Conservation (phyloP, 345 rosid species). For the Syzygium aromaticum region DNA sequence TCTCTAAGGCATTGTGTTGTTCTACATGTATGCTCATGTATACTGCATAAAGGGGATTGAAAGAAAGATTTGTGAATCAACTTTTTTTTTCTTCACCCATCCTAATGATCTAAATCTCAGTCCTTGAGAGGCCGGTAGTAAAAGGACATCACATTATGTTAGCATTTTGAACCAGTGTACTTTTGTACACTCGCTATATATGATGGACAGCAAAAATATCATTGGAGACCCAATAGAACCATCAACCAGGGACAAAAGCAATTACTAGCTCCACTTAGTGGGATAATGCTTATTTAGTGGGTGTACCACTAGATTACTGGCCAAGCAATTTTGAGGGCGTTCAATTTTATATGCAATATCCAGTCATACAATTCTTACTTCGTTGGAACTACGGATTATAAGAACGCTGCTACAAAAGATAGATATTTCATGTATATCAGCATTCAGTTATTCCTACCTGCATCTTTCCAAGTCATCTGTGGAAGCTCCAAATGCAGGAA, state of each 20-base stretch:
- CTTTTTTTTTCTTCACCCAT: background rate
- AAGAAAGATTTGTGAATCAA: background rate
- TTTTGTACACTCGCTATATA: background rate
- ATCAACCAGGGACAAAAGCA: background rate
- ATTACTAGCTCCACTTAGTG: background rate
- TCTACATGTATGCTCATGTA: background rate
- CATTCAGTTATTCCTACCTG: slow-evolving; percentile 44
- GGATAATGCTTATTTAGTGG: background rate
- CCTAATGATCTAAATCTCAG: background rate
- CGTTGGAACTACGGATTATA: background rate
- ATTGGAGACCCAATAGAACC: background rate
- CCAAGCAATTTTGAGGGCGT: background rate
- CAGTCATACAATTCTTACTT: background rate
- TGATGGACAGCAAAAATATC: background rate
- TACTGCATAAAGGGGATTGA: background rate
- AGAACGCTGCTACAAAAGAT: background rate
- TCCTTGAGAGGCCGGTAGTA: background rate
- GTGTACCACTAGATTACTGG: background rate
- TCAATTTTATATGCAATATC: background rate
- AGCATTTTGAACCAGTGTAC: background rate
- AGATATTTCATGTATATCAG: background rate
- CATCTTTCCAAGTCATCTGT: slow-evolving; percentile 91
- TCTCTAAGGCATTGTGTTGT: background rate
- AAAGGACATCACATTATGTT: background rate
- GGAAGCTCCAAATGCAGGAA: slow-evolving; percentile 98